Evolutionary conservation across 2,329 filamentous ascomycete genomes (phyloP), one percentile per base, ranked within the genome.

Genomic region (Aspergillus ochraceus): DNA sequence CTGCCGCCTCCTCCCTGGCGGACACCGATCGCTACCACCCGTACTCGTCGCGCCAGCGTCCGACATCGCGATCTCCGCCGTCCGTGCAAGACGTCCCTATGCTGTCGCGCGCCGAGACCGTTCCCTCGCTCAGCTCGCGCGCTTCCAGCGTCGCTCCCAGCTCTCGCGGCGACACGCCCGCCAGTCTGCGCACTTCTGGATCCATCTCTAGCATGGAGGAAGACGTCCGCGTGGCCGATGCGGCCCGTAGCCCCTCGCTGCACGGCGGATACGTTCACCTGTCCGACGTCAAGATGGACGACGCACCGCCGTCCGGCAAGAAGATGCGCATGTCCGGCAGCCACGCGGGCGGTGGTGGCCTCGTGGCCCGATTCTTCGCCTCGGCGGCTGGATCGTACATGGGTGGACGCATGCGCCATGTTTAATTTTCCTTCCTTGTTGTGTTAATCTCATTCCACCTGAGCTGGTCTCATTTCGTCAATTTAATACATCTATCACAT

Each of bases 131-230:
- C 30, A 74, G 73, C 66, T 80, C 78, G 30, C 74, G 77, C 30
- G 78, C 78, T 1, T 80, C 78, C 22, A 80, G 78, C 52, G 57
- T 76, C 12, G 74, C 78, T 6, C 75, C 78, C 19, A 79, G 77
- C 60, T 76, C 74, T 14, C 74, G 77, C 17, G 77, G 76, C 50
- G 64, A 52, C 42, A 80, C 78, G 1, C 78, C 78, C 0, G 74
- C 75, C 42, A 79, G 74, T 57, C 69, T 79, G 50, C 76, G 74
- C 64, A 75, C 75, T 2, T 71, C 76, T 4, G 71, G 71, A 61
- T 77, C 74, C 0, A 75, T 74, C 22, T 66, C 66, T n/a, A 68
- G 68, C 8, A 66, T 67, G 30, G 73, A 76, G 19, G 73, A 75
- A 8, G 61, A 63, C 12, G 61, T 79, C 6, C 64, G 74, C 46